Conservation (phyloP, 83 land plant species). For the Picea mariana region DNA sequence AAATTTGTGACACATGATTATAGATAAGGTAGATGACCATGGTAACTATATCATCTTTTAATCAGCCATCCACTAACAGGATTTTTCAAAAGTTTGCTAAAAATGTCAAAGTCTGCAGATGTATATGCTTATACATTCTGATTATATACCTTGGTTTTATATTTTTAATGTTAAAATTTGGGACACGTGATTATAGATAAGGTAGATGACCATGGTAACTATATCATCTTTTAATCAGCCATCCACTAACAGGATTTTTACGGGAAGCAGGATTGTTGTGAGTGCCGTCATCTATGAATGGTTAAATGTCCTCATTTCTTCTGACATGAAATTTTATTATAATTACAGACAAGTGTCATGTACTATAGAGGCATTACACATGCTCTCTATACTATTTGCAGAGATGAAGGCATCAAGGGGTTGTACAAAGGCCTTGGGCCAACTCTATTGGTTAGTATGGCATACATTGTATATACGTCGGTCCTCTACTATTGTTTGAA, state of each 20-base stretch:
- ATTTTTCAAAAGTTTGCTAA: neutral
- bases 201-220: too few relatives aligned
- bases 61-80: neutral
- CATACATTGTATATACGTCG: neutral
- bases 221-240: too few relatives aligned
- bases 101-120: neutral
- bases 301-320: neutral
- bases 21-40: too few relatives aligned
- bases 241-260: too few relatives aligned
- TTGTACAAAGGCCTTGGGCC: conserved; percentile 93
- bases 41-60: too few relatives aligned
- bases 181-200: neutral
- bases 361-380: conserved; percentile 91
- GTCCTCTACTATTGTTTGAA: neutral
- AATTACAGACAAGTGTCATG: conserved; percentile 73
- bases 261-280: too few relatives aligned
- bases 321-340: neutral
- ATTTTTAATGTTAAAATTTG: neutral
- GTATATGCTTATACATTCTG: neutral
- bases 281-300: too few relatives aligned
- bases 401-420: conserved; percentile 83
- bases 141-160: neutral
- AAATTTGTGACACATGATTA: neutral
- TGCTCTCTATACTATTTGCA: conserved; percentile 72
- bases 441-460: conserved; percentile 68